Percentiles rank a stretch among this genome's conserved stretches.
Conservation (phyloP, 2,329 filamentous ascomycete species). For the Alternaria brassicicola region DNA sequence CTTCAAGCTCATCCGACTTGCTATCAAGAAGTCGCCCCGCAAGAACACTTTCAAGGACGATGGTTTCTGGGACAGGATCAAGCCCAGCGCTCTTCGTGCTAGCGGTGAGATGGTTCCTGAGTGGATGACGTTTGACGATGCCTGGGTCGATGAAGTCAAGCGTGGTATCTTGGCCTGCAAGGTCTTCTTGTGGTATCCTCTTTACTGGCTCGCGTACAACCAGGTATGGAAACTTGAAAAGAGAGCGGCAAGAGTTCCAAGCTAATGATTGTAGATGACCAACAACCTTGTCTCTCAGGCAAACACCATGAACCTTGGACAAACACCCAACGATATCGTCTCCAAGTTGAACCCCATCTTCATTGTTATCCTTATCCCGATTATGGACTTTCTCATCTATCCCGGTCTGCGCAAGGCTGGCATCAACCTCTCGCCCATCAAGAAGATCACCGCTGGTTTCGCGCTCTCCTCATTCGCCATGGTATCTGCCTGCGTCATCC, state of each 20-base stretch:
- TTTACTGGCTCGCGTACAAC: constrained; percentile 32
- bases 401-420: constrained; percentile 69
- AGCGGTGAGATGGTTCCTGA: constrained; percentile 58
- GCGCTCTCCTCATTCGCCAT: constrained; percentile 67
- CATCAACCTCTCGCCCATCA: constrained; percentile 74
- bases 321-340: constrained; percentile 78
- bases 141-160: constrained; percentile 77
- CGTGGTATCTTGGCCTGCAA: constrained; percentile 60
- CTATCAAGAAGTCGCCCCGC: constrained; percentile 24
- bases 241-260: background rate
- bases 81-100: constrained; percentile 57
- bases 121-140: constrained; percentile 83
- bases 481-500: constrained; percentile 62
- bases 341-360: constrained; percentile 78
- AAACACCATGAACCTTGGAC: constrained; percentile 68
- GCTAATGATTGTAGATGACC: constrained; percentile 62
- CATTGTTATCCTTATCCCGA: constrained; percentile 68
- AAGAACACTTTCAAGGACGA: constrained; percentile 34
- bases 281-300: constrained; percentile 73
- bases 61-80: constrained; percentile 66
- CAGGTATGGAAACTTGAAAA: background rate
- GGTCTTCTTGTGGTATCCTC: constrained; percentile 65
- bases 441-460: constrained; percentile 75
- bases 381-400: constrained; percentile 71
- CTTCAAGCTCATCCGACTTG: constrained; percentile 63